These are phyloP conservation scores for Astragalus membranaceus DNA, from an alignment of 306 rosid species.

Conservation along the genomic window DNA sequence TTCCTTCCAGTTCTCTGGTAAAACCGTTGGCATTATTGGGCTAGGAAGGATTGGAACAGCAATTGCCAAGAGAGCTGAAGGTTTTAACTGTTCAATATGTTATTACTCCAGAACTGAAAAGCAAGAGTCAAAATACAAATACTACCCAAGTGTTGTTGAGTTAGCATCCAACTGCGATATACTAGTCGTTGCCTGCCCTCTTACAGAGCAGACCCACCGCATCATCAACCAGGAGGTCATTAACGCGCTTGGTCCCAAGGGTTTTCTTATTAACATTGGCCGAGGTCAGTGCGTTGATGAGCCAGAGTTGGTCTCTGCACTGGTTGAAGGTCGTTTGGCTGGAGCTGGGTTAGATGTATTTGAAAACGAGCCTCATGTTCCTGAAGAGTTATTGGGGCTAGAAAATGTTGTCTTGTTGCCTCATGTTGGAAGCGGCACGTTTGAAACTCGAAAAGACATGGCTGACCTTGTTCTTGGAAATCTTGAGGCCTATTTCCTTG, in stretches of 20 bases:
- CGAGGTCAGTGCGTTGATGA: slow-evolving; percentile 85
- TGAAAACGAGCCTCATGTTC: slow-evolving; percentile 74
- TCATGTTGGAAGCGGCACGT: slow-evolving; percentile 64
- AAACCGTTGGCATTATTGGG: slow-evolving; percentile 76
- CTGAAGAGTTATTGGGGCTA: slow-evolving; percentile 55
- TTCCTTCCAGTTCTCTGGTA: slow-evolving; percentile 68
- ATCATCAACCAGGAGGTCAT: slow-evolving; percentile 66
- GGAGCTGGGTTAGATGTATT: slow-evolving; percentile 89
- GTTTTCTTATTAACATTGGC: slow-evolving; percentile 68
- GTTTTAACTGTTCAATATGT: slow-evolving; percentile 55
- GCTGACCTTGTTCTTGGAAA: slow-evolving; percentile 69
- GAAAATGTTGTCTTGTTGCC: slow-evolving; percentile 75
- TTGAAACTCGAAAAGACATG: slow-evolving; percentile 71
- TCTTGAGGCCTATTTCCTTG: slow-evolving; percentile 74
- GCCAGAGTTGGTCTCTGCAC: slow-evolving; percentile 59
- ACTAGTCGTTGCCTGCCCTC: slow-evolving; percentile 73
- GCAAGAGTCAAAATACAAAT: slow-evolving; percentile 47
- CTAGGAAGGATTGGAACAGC: slow-evolving; percentile 80
- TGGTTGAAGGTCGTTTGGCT: slow-evolving; percentile 72
- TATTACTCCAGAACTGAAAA: slow-evolving; percentile 65
- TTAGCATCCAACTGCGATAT: slow-evolving; percentile 68
- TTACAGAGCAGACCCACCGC: slow-evolving; percentile 53
- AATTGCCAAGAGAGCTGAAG: slow-evolving; percentile 79
- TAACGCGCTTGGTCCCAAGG: slow-evolving; percentile 69
- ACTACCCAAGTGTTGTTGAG: slow-evolving; percentile 64